Evolutionary conservation across 2,329 filamentous ascomycete genomes (phyloP).

Genomic region (Pseudogymnoascus sp.): DNA sequence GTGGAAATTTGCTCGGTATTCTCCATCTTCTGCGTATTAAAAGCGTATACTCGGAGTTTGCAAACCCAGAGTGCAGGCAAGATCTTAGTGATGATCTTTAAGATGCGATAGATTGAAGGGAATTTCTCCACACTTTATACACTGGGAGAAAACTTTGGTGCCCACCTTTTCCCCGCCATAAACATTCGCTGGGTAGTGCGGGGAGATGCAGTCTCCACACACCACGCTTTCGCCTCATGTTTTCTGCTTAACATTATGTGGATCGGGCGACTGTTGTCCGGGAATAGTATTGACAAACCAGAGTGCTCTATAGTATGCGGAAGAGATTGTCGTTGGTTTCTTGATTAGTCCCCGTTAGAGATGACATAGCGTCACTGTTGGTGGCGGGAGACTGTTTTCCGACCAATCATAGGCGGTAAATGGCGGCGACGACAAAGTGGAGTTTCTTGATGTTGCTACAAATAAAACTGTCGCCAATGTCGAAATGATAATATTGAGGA

Average conservation of each 20-base stretch:
- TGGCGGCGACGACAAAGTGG: neutral
- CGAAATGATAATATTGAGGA: neutral
- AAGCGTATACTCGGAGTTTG: neutral
- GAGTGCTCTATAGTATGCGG: neutral
- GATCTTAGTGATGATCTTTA: neutral
- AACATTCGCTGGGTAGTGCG: neutral
- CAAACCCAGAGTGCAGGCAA: neutral
- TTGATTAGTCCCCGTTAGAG: neutral
- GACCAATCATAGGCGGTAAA: neutral
- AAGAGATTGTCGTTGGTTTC: neutral
- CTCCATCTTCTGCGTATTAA: neutral
- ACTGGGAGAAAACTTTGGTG: neutral
- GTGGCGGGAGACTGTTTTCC: neutral
- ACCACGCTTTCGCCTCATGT: neutral
- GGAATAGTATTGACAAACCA: neutral
- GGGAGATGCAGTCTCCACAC: neutral
- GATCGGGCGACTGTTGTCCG: constrained; percentile 6
- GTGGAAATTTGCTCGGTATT: neutral
- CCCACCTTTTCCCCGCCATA: constrained; percentile 2
- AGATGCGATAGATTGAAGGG: neutral
- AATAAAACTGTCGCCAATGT: neutral
- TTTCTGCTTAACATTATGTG: neutral
- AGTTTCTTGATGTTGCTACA: neutral
- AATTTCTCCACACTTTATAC: constrained; percentile 4
- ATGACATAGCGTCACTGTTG: neutral